These are phyloP conservation scores for Ottelia alismoides DNA, from an alignment of 106 monocot genomes.

Conservation along the genomic window DNA sequence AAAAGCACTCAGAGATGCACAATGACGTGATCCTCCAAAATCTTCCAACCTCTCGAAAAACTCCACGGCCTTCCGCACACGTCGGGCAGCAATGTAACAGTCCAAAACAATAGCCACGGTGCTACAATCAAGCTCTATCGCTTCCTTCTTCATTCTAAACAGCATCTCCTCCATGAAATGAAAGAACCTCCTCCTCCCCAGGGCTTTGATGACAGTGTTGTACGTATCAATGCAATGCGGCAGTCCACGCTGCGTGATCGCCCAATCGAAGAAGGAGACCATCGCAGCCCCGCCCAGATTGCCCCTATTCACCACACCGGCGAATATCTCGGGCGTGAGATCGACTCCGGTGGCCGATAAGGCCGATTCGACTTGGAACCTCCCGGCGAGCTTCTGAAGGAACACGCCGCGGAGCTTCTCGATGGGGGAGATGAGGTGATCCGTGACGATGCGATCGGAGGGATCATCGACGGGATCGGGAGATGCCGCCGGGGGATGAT, in stretches of 20 bases:
- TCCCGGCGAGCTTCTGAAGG: slow-evolving; percentile 45
- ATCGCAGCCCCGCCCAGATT: slow-evolving; percentile 45
- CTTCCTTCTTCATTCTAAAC: slow-evolving; percentile 40
- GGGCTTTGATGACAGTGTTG: slow-evolving; percentile 46
- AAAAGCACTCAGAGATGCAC: slow-evolving; percentile 31
- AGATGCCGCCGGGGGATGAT: background rate
- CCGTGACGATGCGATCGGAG: background rate
- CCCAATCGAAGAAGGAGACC: slow-evolving; percentile 86
- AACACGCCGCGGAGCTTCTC: slow-evolving; percentile 78
- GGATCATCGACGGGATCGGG: background rate
- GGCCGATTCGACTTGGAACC: slow-evolving; percentile 40
- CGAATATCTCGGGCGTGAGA: slow-evolving; percentile 48
- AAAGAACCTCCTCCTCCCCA: slow-evolving; percentile 82
- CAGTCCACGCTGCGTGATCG: slow-evolving; percentile 30
- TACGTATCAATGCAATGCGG: slow-evolving; percentile 26
- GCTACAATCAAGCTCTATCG: slow-evolving; percentile 26
- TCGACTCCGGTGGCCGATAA: slow-evolving; percentile 46
- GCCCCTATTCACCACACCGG: slow-evolving; percentile 52
- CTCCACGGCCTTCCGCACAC: slow-evolving; percentile 46
- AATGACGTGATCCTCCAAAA: slow-evolving; percentile 25
- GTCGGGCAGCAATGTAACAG: slow-evolving; percentile 40
- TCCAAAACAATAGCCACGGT: slow-evolving; percentile 53
- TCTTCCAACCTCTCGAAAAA: slow-evolving; percentile 51
- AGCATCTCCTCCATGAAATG: slow-evolving; percentile 34
- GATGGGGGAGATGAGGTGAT: slow-evolving; percentile 34